phyloP scores from a whole-genome alignment of 2,329 filamentous ascomycete genomes.

The Anthostomella pinea region DNA sequence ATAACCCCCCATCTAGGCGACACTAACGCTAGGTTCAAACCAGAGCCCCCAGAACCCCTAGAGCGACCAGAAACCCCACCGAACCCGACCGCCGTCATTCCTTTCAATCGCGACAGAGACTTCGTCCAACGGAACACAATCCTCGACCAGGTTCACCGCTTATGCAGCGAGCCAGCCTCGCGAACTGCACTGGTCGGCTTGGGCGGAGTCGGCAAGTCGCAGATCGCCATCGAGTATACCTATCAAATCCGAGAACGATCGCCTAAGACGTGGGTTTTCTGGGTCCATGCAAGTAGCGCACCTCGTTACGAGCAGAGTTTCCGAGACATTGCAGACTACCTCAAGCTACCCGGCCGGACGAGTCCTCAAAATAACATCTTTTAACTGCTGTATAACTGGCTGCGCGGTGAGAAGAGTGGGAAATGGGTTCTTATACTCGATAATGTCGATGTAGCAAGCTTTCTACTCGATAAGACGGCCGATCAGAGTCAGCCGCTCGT shows the following conservation, averaged over 20 bases:
- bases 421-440: constrained; percentile 32
- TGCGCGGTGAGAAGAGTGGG: constrained; percentile 27
- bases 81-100: constrained; percentile 7
- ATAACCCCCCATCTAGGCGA: no score
- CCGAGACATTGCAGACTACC: constrained; percentile 28
- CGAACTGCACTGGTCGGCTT: constrained; percentile 15
- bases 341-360: constrained; percentile 26
- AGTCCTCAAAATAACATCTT: constrained; percentile 22
- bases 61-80: constrained; percentile 9
- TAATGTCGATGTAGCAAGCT: constrained; percentile 8
- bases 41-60: background rate
- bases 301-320: constrained; percentile 34
- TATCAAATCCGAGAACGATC: constrained; percentile 7
- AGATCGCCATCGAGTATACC: constrained; percentile 17
- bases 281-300: constrained; percentile 31
- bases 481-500: constrained; percentile 14
- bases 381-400: constrained; percentile 30
- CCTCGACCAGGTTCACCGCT: constrained; percentile 8
- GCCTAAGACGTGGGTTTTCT: constrained; percentile 31
- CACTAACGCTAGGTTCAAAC: no score
- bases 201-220: constrained; percentile 19
- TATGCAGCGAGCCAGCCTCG: constrained; percentile 6
- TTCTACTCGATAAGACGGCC: background rate
- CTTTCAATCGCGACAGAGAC: constrained; percentile 10
- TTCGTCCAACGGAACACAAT: constrained; percentile 11